Evolutionary conservation across 23 red algal species (phyloP).

Genomic region (Gracilaria caudata): DNA sequence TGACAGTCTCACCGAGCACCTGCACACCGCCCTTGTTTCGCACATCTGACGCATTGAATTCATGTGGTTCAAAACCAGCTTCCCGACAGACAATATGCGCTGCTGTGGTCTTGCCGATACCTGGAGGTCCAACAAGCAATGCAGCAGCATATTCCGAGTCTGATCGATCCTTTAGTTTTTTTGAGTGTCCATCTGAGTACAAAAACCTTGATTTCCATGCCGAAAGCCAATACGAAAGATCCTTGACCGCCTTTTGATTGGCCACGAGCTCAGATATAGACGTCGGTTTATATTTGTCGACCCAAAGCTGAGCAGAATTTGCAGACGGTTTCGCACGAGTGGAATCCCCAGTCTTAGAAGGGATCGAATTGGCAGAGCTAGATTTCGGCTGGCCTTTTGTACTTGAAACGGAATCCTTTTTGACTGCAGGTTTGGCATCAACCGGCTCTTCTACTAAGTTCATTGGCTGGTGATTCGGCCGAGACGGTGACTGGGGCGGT

Average conservation of each 20-base stretch:
- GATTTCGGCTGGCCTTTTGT: neutral
- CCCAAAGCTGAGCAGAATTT: conserved; percentile 65
- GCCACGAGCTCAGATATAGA: conserved; percentile 65
- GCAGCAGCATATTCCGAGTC: conserved; percentile 59
- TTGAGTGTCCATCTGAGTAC: conserved; percentile 48
- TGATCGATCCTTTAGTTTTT: conserved; percentile 28
- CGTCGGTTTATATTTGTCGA: conserved; percentile 88
- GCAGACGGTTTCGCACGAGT: neutral
- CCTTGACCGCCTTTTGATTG: conserved; percentile 79
- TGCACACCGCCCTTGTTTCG: conserved; percentile 83
- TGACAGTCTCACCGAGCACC: conserved; percentile 41
- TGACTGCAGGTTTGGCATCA: neutral
- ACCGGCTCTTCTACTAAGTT: conserved; percentile 1
- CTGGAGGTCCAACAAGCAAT: conserved; percentile 89
- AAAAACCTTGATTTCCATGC: conserved; percentile 60
- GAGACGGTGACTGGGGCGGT: neutral
- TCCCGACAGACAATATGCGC: conserved; percentile 77
- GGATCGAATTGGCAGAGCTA: neutral
- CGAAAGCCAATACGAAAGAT: conserved; percentile 73
- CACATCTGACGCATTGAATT: conserved; percentile 95
- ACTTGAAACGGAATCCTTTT: neutral
- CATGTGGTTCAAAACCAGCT: conserved; percentile 85
- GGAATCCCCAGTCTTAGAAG: neutral
- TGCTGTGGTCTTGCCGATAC: conserved; percentile 91
- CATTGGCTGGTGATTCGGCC: conserved; percentile 25